A percentile compares a stretch with the other conserved stretches of the same genome.
Evolutionary conservation across 306 rosid genomes (phyloP).

Genomic region (Pterocarpus santalinus): DNA sequence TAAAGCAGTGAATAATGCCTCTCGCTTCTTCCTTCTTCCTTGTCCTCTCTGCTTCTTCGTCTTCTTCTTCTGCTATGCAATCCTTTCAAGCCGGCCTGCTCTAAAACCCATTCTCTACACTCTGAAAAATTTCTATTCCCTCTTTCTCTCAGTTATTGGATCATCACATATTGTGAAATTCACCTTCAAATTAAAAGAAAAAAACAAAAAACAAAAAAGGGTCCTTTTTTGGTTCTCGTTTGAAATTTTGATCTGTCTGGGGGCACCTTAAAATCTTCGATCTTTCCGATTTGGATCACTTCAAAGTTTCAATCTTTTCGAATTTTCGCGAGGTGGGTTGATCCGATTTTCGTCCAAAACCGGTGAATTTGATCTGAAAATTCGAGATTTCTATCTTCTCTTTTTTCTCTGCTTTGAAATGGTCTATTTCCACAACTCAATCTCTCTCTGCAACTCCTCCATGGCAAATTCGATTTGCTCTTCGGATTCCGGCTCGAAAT

Average conservation of each 20-base stretch:
- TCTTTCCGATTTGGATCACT: slow-evolving; percentile 41
- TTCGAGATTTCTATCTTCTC: slow-evolving; percentile 27
- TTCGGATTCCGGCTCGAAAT: slow-evolving; percentile 62
- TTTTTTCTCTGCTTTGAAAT: slow-evolving; percentile 62
- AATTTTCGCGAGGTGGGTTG: slow-evolving; percentile 52
- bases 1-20: slow-evolving; percentile 55
- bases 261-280: slow-evolving; percentile 56
- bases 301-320: slow-evolving; percentile 38
- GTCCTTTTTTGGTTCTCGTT: background rate
- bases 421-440: slow-evolving; percentile 92
- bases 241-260: slow-evolving; percentile 41
- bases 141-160: slow-evolving; percentile 35
- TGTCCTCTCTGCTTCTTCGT: slow-evolving; percentile 53
- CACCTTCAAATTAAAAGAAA: background rate
- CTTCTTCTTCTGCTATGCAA: slow-evolving; percentile 25
- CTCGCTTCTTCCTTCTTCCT: slow-evolving; percentile 46
- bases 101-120: slow-evolving; percentile 39
- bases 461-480: slow-evolving; percentile 70
- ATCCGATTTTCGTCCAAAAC: slow-evolving; percentile 51
- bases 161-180: slow-evolving; percentile 41
- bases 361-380: slow-evolving; percentile 55
- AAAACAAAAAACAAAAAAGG: background rate
- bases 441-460: slow-evolving; percentile 88
- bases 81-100: slow-evolving; percentile 49
- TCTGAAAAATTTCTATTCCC: background rate